These are phyloP conservation scores for Hypoxylon sp. DNA, from an alignment of 2,329 filamentous ascomycete species.

Conservation along the genomic window DNA sequence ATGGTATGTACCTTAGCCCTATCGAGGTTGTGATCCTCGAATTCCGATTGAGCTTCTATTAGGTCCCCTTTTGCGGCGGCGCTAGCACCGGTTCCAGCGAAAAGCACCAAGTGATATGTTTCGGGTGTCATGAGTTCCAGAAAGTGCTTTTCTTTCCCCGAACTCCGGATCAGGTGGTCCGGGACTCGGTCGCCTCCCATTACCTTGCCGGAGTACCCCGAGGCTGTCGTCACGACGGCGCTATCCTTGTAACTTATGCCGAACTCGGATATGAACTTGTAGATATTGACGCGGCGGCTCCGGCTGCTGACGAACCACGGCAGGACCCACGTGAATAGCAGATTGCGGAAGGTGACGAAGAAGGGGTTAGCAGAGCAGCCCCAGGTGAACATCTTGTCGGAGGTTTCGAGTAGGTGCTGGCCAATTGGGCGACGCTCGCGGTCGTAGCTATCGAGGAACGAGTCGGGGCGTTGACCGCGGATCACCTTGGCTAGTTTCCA, in stretches of 20 bases:
- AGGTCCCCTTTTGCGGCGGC: slow-evolving; percentile 31
- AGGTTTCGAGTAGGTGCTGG: slow-evolving; percentile 54
- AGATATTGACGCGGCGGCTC: slow-evolving; percentile 43
- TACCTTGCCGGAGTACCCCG: slow-evolving; percentile 51
- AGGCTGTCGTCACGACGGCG: slow-evolving; percentile 47
- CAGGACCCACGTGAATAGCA: slow-evolving; percentile 53
- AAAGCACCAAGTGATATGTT: slow-evolving; percentile 45
- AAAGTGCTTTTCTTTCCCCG: slow-evolving; percentile 41
- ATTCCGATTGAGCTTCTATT: slow-evolving; percentile 26
- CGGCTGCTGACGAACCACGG: slow-evolving; percentile 50
- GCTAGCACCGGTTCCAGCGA: slow-evolving; percentile 41
- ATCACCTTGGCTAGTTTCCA: slow-evolving; percentile 63
- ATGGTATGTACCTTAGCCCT: slow-evolving; percentile 41
- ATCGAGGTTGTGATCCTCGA: slow-evolving; percentile 16
- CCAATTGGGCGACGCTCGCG: slow-evolving; percentile 61
- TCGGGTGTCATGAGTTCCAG: slow-evolving; percentile 41
- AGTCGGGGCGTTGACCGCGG: slow-evolving; percentile 48
- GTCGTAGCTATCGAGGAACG: slow-evolving; percentile 61
- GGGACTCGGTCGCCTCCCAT: slow-evolving; percentile 61
- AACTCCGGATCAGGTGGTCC: slow-evolving; percentile 47
- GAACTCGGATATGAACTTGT: slow-evolving; percentile 55
- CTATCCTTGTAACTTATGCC: slow-evolving; percentile 55
- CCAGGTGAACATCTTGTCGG: slow-evolving; percentile 55
- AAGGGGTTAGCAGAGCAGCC: slow-evolving; percentile 53
- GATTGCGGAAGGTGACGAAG: slow-evolving; percentile 54